phyloP scores from a whole-genome alignment of 1,284 basidiomycete genomes.

The Neolentinus lepideus region DNA sequence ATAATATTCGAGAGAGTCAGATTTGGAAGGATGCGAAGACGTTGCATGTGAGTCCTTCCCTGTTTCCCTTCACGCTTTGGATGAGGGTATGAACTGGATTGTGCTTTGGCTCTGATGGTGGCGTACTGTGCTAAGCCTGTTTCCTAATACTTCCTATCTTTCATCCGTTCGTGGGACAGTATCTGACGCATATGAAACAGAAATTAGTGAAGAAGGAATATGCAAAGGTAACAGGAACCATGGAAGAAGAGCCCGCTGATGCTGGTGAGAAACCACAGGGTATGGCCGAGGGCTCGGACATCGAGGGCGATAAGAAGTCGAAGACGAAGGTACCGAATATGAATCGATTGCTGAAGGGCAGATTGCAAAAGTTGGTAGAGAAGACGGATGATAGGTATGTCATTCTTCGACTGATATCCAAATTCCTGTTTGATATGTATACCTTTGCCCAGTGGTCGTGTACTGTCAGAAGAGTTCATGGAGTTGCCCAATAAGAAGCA shows the following conservation, averaged over 20 bases:
- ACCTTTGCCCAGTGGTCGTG: constrained; percentile 44
- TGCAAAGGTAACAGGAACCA: constrained; percentile 42
- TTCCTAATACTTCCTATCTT: no score
- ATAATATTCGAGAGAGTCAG: constrained; percentile 81
- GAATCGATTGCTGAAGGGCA: constrained; percentile 52
- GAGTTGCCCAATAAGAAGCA: constrained; percentile 72
- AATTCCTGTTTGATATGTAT: constrained; percentile 2
- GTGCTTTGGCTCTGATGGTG: no score
- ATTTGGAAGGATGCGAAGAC: constrained; percentile 82
- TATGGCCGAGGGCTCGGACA: constrained; percentile 25
- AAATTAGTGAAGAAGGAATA: constrained; percentile 65
- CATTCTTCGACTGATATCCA: not conserved
- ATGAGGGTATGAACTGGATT: no score
- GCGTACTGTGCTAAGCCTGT: no score
- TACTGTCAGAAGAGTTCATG: constrained; percentile 75
- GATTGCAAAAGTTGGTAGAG: constrained; percentile 62
- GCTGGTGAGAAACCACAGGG: constrained; percentile 22
- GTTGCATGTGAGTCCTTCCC: constrained; percentile 37
- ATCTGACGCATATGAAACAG: constrained; percentile 26
- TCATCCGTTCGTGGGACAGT: no score
- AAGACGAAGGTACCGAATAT: constrained; percentile 58
- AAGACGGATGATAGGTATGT: constrained; percentile 57
- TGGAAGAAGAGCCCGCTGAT: constrained; percentile 27
- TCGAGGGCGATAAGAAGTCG: constrained; percentile 40
- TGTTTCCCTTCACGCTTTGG: not conserved